Conservation (phyloP, 768 basidiomycete genomes). For the Leccinum obscurum region DNA sequence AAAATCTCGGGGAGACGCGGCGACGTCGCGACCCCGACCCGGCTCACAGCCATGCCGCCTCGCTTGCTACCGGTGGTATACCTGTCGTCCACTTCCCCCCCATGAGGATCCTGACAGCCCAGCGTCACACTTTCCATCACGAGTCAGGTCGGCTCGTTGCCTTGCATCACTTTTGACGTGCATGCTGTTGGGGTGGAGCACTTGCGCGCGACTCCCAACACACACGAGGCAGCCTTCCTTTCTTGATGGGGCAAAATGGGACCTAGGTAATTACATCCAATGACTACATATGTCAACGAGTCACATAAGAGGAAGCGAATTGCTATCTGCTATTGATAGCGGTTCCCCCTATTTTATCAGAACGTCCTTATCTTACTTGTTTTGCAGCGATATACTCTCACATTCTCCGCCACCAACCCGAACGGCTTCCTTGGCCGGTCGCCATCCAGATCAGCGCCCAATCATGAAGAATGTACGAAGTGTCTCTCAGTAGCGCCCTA, state of each 20-base stretch:
- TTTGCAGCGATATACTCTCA: neutral
- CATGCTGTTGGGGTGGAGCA: neutral
- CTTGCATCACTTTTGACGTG: slow-evolving; percentile 4
- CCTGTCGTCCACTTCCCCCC: neutral
- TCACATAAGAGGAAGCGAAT: slow-evolving; percentile 12
- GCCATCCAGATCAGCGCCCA: slow-evolving; percentile 5
- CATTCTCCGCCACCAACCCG: neutral
- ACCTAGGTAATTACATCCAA: slow-evolving; percentile 8
- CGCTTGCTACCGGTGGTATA: neutral
- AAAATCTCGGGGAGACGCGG: neutral
- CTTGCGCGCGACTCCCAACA: neutral
- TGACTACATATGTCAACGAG: neutral
- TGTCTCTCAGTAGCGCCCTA: neutral
- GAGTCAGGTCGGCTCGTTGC: neutral
- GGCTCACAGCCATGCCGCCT: neutral
- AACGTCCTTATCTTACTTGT: neutral
- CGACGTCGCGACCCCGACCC: neutral
- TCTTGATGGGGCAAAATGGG: slow-evolving; percentile 4
- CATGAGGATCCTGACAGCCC: neutral
- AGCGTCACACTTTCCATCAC: neutral
- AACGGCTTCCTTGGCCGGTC: neutral
- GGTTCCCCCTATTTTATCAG: neutral
- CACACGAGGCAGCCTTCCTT: slow-evolving; percentile 24
- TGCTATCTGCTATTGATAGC: neutral
- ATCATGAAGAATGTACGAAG: neutral